These are phyloP conservation scores for Corylus americana DNA, from an alignment of 306 rosid genomes.

Conservation along the genomic window DNA sequence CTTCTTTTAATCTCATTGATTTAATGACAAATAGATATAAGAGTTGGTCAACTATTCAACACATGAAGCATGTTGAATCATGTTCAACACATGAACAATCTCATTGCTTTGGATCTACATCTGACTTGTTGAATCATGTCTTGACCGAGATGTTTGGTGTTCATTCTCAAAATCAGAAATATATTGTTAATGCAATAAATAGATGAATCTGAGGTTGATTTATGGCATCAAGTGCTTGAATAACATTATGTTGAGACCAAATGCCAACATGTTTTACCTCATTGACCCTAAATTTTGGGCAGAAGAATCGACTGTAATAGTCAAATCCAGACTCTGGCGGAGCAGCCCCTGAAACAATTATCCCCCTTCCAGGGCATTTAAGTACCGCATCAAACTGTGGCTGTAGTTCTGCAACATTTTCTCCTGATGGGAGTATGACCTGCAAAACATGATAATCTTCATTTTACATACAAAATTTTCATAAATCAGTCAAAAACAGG, in stretches of 20 bases:
- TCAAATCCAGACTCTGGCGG: constrained; percentile 66
- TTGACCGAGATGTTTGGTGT: background rate
- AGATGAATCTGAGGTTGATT: background rate
- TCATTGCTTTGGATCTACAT: no score
- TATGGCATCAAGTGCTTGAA: no score
- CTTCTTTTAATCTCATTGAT: no score
- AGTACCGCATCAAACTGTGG: constrained; percentile 52
- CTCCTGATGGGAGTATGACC: constrained; percentile 60
- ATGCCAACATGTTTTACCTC: constrained; percentile 47
- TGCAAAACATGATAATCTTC: constrained; percentile 29
- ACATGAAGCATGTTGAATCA: no score
- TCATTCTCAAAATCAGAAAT: background rate
- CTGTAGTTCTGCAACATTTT: constrained; percentile 46
- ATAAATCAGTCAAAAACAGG: constrained; percentile 7
- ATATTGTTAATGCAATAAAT: background rate
- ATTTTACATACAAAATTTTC: background rate
- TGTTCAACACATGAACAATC: no score
- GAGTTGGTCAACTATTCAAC: no score
- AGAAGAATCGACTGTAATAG: constrained; percentile 60
- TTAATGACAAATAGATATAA: no score
- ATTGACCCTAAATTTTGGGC: constrained; percentile 57
- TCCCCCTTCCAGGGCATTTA: constrained; percentile 61
- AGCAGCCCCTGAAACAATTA: constrained; percentile 58
- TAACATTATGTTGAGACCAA: background rate
- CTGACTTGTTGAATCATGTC: no score